Evolutionary conservation across 352 stramenopile genomes (phyloP).

Genomic region (Blastocystis sp.): DNA sequence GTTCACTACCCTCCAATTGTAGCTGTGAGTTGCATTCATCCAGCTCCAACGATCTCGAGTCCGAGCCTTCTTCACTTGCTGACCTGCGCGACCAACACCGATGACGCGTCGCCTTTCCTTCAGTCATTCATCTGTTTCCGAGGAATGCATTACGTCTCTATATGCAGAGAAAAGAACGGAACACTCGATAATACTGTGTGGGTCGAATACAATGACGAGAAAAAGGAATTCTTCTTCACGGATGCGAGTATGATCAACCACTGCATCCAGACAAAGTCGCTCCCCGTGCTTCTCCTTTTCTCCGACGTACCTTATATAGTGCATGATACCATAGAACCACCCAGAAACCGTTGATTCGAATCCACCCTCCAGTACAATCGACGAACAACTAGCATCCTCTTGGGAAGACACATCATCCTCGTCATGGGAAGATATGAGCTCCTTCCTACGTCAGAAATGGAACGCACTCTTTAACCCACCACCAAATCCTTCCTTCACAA

Average conservation of each 20-base stretch:
- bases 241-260: background rate
- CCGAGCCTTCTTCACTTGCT: background rate
- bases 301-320: background rate
- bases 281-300: slow-evolving; percentile 22
- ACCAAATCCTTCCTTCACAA: too few relatives aligned
- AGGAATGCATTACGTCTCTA: slow-evolving; percentile 2
- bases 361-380: background rate
- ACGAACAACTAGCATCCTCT: background rate
- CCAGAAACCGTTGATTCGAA: background rate
- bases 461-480: too few relatives aligned
- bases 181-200: background rate
- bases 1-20: background rate
- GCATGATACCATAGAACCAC: background rate
- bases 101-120: background rate
- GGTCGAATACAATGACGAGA: slow-evolving; percentile 22
- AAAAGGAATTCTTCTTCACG: background rate
- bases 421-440: too few relatives aligned
- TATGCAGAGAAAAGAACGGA: background rate
- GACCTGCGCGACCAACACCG: background rate
- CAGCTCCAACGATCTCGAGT: background rate
- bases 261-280: background rate
- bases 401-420: too few relatives aligned
- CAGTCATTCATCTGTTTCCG: slow-evolving; percentile 24
- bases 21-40: background rate
- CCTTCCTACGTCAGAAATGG: too few relatives aligned